These are phyloP conservation scores for Sarocladiaceae sp. DNA, from an alignment of 2,329 filamentous ascomycete species.

Conservation along the genomic window DNA sequence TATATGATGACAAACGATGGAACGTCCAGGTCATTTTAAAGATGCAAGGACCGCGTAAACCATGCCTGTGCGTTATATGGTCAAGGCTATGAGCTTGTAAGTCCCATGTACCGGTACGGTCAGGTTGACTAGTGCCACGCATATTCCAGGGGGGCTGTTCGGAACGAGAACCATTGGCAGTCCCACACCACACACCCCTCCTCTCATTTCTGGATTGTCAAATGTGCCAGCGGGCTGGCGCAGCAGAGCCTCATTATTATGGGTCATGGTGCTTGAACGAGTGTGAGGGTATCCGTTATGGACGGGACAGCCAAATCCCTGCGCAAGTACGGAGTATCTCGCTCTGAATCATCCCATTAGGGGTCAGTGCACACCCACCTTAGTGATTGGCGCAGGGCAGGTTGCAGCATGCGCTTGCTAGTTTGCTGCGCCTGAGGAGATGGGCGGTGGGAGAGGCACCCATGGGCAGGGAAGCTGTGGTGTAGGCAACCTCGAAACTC, in stretches of 20 bases:
- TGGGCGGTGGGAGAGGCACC: not conserved
- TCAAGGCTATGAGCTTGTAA: no score
- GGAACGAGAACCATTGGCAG: not conserved
- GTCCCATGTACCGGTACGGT: no score
- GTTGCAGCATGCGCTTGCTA: not conserved
- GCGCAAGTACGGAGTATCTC: not conserved
- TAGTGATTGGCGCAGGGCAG: not conserved
- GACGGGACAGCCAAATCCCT: not conserved
- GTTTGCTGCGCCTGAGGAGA: not conserved
- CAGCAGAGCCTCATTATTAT: constrained; percentile 3
- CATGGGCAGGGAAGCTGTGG: not conserved
- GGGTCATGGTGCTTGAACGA: not conserved
- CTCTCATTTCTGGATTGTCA: not conserved
- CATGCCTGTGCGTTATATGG: no score
- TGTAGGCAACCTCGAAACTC: not conserved
- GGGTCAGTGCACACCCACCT: not conserved
- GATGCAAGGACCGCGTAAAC: no score
- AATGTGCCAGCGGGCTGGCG: not conserved
- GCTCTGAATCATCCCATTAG: not conserved
- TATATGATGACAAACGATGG: no score
- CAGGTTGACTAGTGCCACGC: not conserved
- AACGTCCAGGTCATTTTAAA: no score
- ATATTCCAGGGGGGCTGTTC: not conserved
- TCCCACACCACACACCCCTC: not conserved
- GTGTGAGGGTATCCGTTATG: not conserved